phyloP scores from a whole-genome alignment of 2,329 filamentous ascomycete genomes.

The Scleromitrula shiraiana region DNA sequence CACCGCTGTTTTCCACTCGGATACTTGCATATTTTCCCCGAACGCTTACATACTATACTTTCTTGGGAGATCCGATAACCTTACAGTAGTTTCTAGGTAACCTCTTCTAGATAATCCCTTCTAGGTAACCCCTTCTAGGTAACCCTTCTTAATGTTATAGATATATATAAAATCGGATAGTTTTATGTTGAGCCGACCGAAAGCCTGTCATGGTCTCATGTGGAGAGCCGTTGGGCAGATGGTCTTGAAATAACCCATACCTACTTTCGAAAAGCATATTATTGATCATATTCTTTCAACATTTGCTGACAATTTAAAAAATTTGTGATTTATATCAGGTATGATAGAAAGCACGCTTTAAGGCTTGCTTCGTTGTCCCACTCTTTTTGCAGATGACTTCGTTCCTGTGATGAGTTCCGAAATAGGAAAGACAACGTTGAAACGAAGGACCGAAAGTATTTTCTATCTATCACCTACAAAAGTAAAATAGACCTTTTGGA shows the following conservation, averaged over 20 bases:
- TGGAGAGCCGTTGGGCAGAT: background rate
- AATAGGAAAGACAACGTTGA: background rate
- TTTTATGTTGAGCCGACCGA: conserved; percentile 1
- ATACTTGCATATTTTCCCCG: background rate
- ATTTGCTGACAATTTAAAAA: background rate
- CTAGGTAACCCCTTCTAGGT: background rate
- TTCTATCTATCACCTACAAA: conserved; percentile 4
- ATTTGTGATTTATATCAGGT: background rate
- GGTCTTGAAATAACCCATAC: background rate
- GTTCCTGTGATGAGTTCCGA: background rate
- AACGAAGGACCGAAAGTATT: background rate
- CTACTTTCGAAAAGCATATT: background rate
- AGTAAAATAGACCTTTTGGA: too few relatives aligned
- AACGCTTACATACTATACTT: background rate
- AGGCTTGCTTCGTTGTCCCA: background rate
- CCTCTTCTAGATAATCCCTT: background rate
- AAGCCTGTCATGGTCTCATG: background rate
- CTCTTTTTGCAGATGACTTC: conserved; percentile 7
- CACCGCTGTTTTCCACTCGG: background rate
- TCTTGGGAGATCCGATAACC: background rate
- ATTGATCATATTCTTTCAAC: background rate
- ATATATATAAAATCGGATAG: conserved; percentile 6
- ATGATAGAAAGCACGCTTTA: conserved; percentile 6
- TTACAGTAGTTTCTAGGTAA: too few relatives aligned
- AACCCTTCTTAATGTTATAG: too few relatives aligned